Evolutionary conservation across 1,284 basidiomycete genomes (phyloP).

Genomic region (Sanguinoderma infundibulare): DNA sequence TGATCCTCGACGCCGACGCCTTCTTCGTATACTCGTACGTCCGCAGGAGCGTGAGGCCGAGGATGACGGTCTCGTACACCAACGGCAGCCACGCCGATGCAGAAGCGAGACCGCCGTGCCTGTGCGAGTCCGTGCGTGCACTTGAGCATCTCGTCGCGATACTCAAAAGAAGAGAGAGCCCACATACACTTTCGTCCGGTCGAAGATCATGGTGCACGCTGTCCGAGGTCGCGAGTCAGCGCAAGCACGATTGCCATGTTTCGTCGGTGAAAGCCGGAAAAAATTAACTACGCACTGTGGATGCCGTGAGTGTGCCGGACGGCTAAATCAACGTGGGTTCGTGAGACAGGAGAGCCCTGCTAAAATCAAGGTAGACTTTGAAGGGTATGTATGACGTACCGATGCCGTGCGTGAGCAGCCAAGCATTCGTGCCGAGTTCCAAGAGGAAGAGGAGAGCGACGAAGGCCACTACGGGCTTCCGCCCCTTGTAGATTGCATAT

Average conservation of each 20-base stretch:
- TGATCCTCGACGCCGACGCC: constrained; percentile 45
- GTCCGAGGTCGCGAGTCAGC: too few relatives aligned
- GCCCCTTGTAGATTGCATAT: constrained; percentile 49
- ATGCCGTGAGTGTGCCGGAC: background rate
- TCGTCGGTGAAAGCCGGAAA: too few relatives aligned
- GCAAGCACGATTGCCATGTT: background rate
- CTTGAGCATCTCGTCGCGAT: background rate
- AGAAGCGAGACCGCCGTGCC: constrained; percentile 38
- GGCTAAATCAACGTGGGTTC: background rate
- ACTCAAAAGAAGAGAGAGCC: background rate
- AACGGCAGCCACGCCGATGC: constrained; percentile 61
- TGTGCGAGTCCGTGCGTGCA: background rate
- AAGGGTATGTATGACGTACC: constrained; percentile 18
- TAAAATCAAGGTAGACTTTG: background rate
- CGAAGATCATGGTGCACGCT: constrained; percentile 63
- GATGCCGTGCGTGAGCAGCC: constrained; percentile 45
- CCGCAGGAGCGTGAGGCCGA: constrained; percentile 49
- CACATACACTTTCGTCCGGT: constrained; percentile 41
- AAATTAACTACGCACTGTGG: background rate
- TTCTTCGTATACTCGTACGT: constrained; percentile 46
- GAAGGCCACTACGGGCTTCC: constrained; percentile 39
- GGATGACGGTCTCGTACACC: constrained; percentile 57
- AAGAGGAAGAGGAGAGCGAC: constrained; percentile 43
- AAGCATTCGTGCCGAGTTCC: constrained; percentile 50
- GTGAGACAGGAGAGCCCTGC: too few relatives aligned